phyloP scores from a whole-genome alignment of 73 alveolate genomes.

The Paramecium bursaria region DNA sequence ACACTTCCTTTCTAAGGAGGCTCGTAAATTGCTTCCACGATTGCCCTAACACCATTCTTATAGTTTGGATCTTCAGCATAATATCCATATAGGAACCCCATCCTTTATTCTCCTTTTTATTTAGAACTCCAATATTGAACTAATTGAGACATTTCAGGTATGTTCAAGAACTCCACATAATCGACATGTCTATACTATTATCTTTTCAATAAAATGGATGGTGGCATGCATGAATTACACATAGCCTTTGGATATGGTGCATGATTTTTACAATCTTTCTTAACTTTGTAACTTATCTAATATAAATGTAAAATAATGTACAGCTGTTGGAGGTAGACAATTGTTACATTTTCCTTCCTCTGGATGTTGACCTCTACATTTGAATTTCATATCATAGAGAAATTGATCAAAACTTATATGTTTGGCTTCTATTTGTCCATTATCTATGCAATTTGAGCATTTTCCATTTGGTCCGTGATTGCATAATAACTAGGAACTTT shows the following conservation, averaged over 20 bases:
- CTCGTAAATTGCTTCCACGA: slow-evolving; percentile 97
- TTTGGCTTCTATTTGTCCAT: slow-evolving; percentile 86
- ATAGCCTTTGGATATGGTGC: slow-evolving; percentile 95
- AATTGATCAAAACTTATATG: slow-evolving; percentile 96
- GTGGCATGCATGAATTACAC: slow-evolving; percentile 98
- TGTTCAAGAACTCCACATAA: slow-evolving; percentile 95
- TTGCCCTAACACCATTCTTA: slow-evolving; percentile 97
- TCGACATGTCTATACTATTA: slow-evolving; percentile 98
- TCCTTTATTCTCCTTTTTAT: slow-evolving; percentile 89
- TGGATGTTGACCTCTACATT: slow-evolving; percentile 94
- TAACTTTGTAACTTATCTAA: slow-evolving; percentile 85
- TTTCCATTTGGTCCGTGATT: slow-evolving; percentile 89
- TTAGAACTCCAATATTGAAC: slow-evolving; percentile 93
- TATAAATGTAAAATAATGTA: background rate
- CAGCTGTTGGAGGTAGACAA: slow-evolving; percentile 93
- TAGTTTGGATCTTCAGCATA: slow-evolving; percentile 98
- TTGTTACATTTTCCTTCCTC: slow-evolving; percentile 92
- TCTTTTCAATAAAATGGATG: slow-evolving; percentile 93
- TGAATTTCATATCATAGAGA: slow-evolving; percentile 88
- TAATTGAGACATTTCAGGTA: slow-evolving; percentile 90
- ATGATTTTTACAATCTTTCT: slow-evolving; percentile 96
- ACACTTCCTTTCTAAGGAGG: slow-evolving; percentile 94
- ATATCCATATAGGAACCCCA: slow-evolving; percentile 98
- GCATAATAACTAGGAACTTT: slow-evolving; percentile 72
- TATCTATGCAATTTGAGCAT: slow-evolving; percentile 94